Evolutionary conservation across 2,329 filamentous ascomycete species (phyloP).

Genomic region (Fusarium temperatum): DNA sequence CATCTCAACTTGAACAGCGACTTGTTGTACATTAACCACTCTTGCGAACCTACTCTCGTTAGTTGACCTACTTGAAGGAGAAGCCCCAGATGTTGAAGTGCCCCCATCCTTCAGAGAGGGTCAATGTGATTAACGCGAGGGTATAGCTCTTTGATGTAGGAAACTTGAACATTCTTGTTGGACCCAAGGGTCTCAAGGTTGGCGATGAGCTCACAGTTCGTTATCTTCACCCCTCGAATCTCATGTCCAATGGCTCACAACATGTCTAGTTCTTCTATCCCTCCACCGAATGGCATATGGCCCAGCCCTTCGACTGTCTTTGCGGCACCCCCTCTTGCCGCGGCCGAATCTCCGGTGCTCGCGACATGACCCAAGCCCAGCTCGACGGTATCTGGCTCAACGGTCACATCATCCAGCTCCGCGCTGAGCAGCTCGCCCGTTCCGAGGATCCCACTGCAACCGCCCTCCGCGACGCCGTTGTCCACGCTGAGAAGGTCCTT

Average conservation of each 20-base stretch:
- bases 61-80: constrained; percentile 47
- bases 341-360: constrained; percentile 70
- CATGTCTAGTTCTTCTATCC: constrained; percentile 73
- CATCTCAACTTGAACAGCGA: constrained; percentile 73
- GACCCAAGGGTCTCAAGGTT: constrained; percentile 61
- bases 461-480: constrained; percentile 55
- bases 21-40: constrained; percentile 74
- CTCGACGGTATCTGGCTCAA: constrained; percentile 70
- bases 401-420: constrained; percentile 65
- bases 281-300: constrained; percentile 79
- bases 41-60: constrained; percentile 71
- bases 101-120: neutral
- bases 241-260: neutral
- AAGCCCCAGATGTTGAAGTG: constrained; percentile 1
- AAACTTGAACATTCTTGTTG: constrained; percentile 65
- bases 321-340: constrained; percentile 67
- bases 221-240: neutral
- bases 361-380: constrained; percentile 63
- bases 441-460: constrained; percentile 51
- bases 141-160: constrained; percentile 67
- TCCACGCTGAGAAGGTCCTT: constrained; percentile 58
- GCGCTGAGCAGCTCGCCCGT: constrained; percentile 52
- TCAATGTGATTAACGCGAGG: constrained; percentile 11
- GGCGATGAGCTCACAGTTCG: constrained; percentile 67
- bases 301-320: constrained; percentile 73